phyloP scores from a whole-genome alignment of 441 rosid genomes.

The Populus hybrid region DNA sequence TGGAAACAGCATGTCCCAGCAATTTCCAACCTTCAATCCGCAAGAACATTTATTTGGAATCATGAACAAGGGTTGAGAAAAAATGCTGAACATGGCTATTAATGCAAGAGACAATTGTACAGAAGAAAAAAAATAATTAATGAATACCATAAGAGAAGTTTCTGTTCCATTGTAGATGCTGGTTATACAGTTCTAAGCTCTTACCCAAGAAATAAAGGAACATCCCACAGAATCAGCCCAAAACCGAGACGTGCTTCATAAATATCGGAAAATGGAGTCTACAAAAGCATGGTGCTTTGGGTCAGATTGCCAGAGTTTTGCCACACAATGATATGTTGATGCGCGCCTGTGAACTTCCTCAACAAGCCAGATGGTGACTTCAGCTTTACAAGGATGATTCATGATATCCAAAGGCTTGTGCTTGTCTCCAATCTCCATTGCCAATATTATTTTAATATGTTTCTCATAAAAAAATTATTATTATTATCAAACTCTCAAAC shows the following conservation, averaged over 20 bases:
- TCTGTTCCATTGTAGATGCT: not conserved
- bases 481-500: rapidly evolving
- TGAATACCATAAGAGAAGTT: not conserved
- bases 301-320: constrained; percentile 67
- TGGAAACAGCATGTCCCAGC: not conserved
- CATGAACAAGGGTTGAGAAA: not conserved
- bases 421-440: constrained; percentile 47
- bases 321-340: constrained; percentile 56
- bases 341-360: constrained; percentile 78
- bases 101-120: not conserved
- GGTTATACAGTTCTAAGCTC: constrained; percentile 2
- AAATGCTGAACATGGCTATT: not conserved
- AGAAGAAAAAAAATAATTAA: not conserved
- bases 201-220: not conserved
- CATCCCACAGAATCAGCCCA: constrained; percentile 1
- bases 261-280: constrained; percentile 50
- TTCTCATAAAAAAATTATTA: no score
- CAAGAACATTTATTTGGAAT: not conserved
- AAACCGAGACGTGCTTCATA: constrained; percentile 9
- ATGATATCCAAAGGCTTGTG: constrained; percentile 48
- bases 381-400: constrained; percentile 82
- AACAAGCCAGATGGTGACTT: constrained; percentile 77
- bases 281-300: constrained; percentile 50
- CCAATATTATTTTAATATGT: constrained; percentile 14
- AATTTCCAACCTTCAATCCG: not conserved